Evolutionary conservation across 495 filamentous ascomycete genomes (phyloP), one percentile per base, ranked within the genome.

Genomic region (Tetracladium setigerum): DNA sequence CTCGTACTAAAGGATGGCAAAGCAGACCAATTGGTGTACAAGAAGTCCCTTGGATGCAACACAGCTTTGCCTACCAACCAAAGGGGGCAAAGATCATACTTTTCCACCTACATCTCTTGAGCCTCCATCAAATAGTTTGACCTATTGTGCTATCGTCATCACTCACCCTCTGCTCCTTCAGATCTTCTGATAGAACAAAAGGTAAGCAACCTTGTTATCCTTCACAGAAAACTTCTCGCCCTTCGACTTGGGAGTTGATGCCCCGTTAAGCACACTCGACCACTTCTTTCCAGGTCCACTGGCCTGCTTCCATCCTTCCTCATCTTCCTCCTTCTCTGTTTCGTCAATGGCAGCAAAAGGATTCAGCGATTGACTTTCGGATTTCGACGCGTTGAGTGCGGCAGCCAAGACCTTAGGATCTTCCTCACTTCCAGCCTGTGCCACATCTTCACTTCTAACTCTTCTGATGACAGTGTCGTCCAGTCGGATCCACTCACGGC

Each of bases 161-260:
- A n/a, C n/a, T n/a, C n/a, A 12, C 16, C 24, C 24, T 11, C 19
- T 11, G 12, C 14, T 15, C 7, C n/a, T 16, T 58, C 49, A 58
- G 52, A 58, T 60, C 46, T 49, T 56, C 68, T 95, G 82, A 63
- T 98, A 98, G 67, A 98, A 94, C 61, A 98, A 66, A 50, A 98
- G 77, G 66, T 98, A 98, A 12, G 92, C 92, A 44, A 95, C 90
- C 70, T 95, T 95, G 70, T 87, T 94, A 61, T 96, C 94, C 65
- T 84, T 88, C 52, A 85, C 72, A 22, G 77, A 82, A 54, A 83
- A 84, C 63, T 82, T 85, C 13, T 79, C 77, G 56, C 73, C 71
- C 57, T 83, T 84, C 10, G 76, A 71, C 31, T 78, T 78, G 16
- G 79, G 75, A 10, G 73, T 74, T 46, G 64, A 79, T 41, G 69